Percentiles rank a stretch among this genome's conserved stretches.
phyloP scores from a whole-genome alignment of 164 flowering plant species.

The Berberis vulgaris region DNA sequence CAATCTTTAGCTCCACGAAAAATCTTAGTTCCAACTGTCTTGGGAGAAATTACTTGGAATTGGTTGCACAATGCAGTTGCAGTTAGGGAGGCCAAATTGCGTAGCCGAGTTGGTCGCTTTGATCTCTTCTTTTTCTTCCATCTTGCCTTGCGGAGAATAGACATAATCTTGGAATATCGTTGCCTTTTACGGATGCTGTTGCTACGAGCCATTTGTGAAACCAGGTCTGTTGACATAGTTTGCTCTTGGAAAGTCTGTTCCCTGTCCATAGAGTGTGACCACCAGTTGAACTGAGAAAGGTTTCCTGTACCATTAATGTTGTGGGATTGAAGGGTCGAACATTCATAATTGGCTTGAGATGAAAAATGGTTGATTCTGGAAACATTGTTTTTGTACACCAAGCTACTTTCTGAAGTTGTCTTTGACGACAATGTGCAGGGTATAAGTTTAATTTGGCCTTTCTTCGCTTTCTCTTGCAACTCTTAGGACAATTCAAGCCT shows the following conservation, averaged over 20 bases:
- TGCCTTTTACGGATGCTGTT: not conserved
- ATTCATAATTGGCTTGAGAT: too few species aligned
- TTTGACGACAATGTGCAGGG: constrained; percentile 14
- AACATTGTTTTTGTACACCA: too few species aligned
- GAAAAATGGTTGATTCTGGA: too few species aligned
- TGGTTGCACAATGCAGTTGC: constrained; percentile 16
- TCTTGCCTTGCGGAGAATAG: constrained; percentile 11
- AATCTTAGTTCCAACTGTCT: too few species aligned
- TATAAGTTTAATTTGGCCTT: constrained; percentile 14
- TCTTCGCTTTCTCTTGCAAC: constrained; percentile 47
- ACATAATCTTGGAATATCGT: constrained; percentile 5
- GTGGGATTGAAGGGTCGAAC: too few species aligned
- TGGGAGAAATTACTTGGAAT: not conserved
- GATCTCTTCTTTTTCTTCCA: constrained; percentile 36
- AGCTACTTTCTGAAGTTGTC: constrained; percentile 1
- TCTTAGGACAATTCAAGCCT: constrained; percentile 22
- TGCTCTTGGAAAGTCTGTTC: not conserved
- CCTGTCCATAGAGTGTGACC: too few species aligned
- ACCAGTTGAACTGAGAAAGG: too few species aligned
- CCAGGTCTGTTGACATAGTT: not conserved
- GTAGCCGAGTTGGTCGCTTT: constrained; percentile 21
- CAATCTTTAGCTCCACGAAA: too few species aligned
- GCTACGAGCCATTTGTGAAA: not conserved
- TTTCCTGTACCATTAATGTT: too few species aligned
- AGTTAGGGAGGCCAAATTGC: constrained; percentile 22